Evolutionary conservation across 169 alveolate genomes (phyloP), one percentile per base, ranked within the genome.

Genomic region (Theileria annulata): DNA sequence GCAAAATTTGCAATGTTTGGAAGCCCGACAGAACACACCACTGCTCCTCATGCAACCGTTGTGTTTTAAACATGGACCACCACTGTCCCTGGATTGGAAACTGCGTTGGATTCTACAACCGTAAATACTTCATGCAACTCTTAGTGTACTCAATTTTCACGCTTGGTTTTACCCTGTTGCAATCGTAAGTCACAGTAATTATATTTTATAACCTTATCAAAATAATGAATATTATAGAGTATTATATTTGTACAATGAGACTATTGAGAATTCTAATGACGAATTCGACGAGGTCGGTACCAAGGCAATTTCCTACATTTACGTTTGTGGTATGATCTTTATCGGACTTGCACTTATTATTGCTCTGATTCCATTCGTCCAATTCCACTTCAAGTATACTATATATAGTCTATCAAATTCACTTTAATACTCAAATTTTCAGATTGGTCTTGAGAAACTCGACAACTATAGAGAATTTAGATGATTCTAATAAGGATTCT

Each of bases 21-120:
- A 97, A 97, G 82, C 99, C 99, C 0, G 99, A 97, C 76, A 91
- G 99, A 71, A 95, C 99, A 19, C 99, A 97, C 79, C 99, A 98
- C 86, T 98, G 99, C 85, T 95, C 98, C 5, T 94, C 94, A 13
- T 97, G 99, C 86, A 96, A 96, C 82, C 85, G 98, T 75, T 98
- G 96, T 85, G 98, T 97, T 23, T 88, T 97, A 79, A 95, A 95
- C 79, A 97, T 98, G 99, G 99, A 98, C 70, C 99, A 98, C 88
- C 99, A 98, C 79, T 98, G 99, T 81, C 99, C 99, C 27, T 97
- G 99, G 99, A 95, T 97, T 49, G 96, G 96, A 87, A 98, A 97
- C 82, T 98, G 99, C 86, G 97, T 98, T 37, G 99, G 99, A 12
- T 97, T 95, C 91, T 95, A 94, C 88, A 98, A 98, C 91, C 88